Percentiles rank a stretch among this genome's conserved stretches.
Conservation (phyloP, 2,329 filamentous ascomycete genomes). For the Salinomyces thailandicus region DNA sequence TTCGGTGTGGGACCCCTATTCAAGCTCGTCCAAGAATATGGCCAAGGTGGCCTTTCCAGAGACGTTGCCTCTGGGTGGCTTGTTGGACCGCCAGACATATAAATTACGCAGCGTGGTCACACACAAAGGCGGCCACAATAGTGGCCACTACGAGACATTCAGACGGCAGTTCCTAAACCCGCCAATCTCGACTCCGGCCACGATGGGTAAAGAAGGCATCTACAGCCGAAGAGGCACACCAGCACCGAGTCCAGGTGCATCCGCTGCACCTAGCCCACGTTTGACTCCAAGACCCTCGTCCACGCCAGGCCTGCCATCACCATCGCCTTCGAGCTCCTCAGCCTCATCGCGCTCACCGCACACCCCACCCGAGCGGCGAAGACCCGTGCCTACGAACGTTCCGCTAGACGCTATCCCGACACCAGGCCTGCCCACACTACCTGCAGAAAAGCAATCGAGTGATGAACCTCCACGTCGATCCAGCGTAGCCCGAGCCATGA, state of each 20-base stretch:
- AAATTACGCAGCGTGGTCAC: constrained; percentile 79
- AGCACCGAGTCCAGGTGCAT: constrained; percentile 35
- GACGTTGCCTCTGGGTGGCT: constrained; percentile 66
- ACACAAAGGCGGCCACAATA: constrained; percentile 91
- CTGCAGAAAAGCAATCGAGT: constrained; percentile 7
- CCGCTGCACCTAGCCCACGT: constrained; percentile 29
- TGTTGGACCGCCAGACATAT: constrained; percentile 70
- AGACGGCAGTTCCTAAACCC: constrained; percentile 69
- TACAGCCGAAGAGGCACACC: constrained; percentile 49
- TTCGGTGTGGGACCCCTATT: constrained; percentile 72
- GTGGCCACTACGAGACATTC: constrained; percentile 95
- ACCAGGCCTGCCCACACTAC: constrained; percentile 18
- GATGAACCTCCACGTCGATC: constrained; percentile 5
- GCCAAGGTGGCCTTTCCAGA: constrained; percentile 92
- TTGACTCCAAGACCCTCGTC: constrained; percentile 15
- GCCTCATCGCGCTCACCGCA: constrained; percentile 12
- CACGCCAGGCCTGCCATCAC: constrained; percentile 1
- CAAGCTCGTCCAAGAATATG: constrained; percentile 76
- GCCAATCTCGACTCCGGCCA: constrained; percentile 73
- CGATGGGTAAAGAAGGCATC: constrained; percentile 63
- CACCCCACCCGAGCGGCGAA: constrained; percentile 4
- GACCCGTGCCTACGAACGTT: constrained; percentile 10
- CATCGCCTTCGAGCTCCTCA: constrained; percentile 13
- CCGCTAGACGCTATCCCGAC: constrained; percentile 20
- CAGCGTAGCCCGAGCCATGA: constrained; percentile 19